A percentile compares a stretch with the other conserved stretches of the same genome.
Conservation (phyloP, 441 rosid species). For the Flueggea neowawraea region DNA sequence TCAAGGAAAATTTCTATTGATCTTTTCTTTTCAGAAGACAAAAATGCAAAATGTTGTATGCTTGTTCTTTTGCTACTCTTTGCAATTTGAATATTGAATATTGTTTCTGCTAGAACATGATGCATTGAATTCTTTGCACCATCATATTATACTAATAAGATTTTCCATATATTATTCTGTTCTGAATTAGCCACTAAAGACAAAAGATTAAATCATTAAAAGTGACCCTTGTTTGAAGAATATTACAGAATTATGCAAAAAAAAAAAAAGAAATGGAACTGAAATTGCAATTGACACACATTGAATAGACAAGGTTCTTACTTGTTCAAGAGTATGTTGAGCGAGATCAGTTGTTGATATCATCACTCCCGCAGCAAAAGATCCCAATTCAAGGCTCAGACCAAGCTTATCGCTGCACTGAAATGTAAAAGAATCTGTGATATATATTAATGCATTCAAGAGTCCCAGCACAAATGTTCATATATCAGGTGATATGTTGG, state of each 20-base stretch:
- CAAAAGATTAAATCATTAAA: too few relatives aligned
- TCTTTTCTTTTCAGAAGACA: too few relatives aligned
- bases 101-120: too few relatives aligned
- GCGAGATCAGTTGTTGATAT: slow-evolving; percentile 95
- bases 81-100: too few relatives aligned
- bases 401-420: slow-evolving; percentile 99
- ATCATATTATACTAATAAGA: too few relatives aligned
- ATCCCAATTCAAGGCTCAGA: slow-evolving; percentile 95
- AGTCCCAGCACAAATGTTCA: neutral
- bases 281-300: neutral
- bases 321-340: slow-evolving; percentile 96
- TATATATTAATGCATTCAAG: neutral
- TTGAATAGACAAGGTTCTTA: slow-evolving; percentile 28
- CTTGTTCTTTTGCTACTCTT: too few relatives aligned
- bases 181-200: too few relatives aligned
- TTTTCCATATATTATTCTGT: too few relatives aligned
- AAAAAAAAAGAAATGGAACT: neutral
- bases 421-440: slow-evolving; percentile 15
- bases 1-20: too few relatives aligned
- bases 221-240: neutral
- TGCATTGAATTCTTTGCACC: too few relatives aligned
- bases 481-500: neutral
- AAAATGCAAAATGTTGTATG: too few relatives aligned
- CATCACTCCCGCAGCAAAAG: slow-evolving; percentile 99
- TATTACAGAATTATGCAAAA: neutral